Base-by-base conservation (phyloP, 2,329 filamentous ascomycete genomes). In the Iodosphaeria phyllophila region DNA sequence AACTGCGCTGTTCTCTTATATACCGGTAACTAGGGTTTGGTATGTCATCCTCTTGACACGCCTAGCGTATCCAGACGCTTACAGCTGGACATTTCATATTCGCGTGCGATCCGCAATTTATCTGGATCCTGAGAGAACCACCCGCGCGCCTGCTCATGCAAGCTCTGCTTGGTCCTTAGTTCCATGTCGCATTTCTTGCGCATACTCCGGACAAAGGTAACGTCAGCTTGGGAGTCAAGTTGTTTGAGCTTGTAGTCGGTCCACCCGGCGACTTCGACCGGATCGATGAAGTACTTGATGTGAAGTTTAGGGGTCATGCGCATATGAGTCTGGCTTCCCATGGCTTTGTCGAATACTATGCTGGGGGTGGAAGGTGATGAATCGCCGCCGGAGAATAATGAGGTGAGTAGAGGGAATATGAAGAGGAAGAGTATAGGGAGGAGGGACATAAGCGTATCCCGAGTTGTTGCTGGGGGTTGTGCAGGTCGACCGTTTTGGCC, bases 351-450 rank as follows among this genome's bases (percentile, higher is more conserved):
- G 47, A 89, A 91, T 32, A 73, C 67, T 53, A 92, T 72, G 14
- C 57, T 56, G 3, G 86, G 86, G 8, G 72, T 48, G 6, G 54
- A 61, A 6, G 64, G 48, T 15, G 63, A 48, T 14, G 58, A 48
- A 12, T 59, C 51, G 12, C 50, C 47, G 27, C 64, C 58, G 11
- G 68, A 64, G 46, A 92, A 82, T 14, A 92, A 51, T 2, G 77
- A 86, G 12, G 79, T 80, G 28, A 95, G 56, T 14, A 92, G 61
- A 1, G 83, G 79, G 33, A 86, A 68, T 28, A 95, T 56, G 45
- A 98, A 91, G 39, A 98, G 71, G 34, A 98, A 58, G 27, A 98
- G 60, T 25, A 98, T 72, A 10, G 89, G 86, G 5, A 98, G 62
- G 10, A 98, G 62, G 30, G 82, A 77, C 28, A 79, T 52, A 36